A percentile compares a stretch with the other conserved stretches of the same genome.
Conservation (phyloP, 139 green algal species). For the Chlamydomonas urium region DNA sequence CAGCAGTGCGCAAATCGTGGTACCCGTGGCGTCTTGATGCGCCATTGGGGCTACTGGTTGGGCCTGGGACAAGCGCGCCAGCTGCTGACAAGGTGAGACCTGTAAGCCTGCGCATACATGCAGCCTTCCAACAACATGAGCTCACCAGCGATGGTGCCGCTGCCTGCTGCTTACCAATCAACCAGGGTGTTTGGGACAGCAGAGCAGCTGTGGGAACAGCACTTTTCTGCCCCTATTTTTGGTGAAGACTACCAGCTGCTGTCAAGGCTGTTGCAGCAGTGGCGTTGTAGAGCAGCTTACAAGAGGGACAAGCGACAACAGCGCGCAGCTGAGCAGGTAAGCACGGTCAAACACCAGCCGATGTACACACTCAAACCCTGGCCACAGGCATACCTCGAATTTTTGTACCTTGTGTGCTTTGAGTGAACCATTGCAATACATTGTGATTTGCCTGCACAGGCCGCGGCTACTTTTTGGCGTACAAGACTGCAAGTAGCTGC, state of each 20-base stretch:
- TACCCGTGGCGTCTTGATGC: not conserved
- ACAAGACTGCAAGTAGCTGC: not conserved
- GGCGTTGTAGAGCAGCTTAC: not conserved
- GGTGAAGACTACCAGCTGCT: not conserved
- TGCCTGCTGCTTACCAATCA: slow-evolving; percentile 7
- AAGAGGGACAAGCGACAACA: not conserved
- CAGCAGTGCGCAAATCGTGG: too few relatives aligned
- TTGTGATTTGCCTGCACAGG: not conserved
- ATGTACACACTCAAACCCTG: not conserved
- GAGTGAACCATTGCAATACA: not conserved
- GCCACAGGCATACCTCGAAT: not conserved
- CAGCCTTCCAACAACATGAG: not conserved
- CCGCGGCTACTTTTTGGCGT: not conserved
- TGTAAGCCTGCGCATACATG: not conserved
- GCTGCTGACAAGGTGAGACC: not conserved
- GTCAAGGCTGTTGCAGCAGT: not conserved
- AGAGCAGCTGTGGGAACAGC: slow-evolving; percentile 3
- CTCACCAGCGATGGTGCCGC: not conserved
- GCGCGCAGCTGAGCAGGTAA: not conserved
- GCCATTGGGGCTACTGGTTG: not conserved
- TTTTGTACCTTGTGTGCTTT: not conserved
- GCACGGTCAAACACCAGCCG: not conserved
- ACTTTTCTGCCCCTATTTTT: not conserved
- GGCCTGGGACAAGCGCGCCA: not conserved
- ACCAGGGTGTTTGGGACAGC: not conserved